Conservation (phyloP, 1,284 basidiomycete species). For the Heterobasidion annosum region DNA sequence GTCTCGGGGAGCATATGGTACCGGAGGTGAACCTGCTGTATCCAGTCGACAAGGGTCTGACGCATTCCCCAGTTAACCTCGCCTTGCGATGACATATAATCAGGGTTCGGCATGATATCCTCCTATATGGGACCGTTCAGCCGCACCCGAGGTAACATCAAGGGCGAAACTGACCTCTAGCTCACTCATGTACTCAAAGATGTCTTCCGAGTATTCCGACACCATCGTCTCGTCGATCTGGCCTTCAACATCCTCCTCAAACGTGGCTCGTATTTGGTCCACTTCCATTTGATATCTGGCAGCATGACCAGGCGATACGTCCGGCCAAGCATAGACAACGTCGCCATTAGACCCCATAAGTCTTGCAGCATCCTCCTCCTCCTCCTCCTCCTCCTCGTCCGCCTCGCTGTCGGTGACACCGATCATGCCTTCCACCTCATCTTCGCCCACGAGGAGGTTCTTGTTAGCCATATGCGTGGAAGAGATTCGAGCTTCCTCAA, state of each 20-base stretch:
- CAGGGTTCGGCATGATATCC: constrained; percentile 83
- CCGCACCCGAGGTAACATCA: neutral
- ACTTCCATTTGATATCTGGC: constrained; percentile 50
- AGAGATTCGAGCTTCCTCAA: constrained; percentile 27
- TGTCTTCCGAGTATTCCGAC: constrained; percentile 95
- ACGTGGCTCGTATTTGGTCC: constrained; percentile 59
- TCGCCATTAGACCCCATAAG: constrained; percentile 7
- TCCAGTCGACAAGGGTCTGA: constrained; percentile 94
- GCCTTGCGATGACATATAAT: constrained; percentile 92
- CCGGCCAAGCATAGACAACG: constrained; percentile 54
- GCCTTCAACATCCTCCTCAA: constrained; percentile 71
- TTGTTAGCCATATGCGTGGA: constrained; percentile 17
- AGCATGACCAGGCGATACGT: constrained; percentile 51
- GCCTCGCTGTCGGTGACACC: constrained; percentile 33
- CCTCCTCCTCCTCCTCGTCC: constrained; percentile 19
- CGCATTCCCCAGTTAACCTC: constrained; percentile 98
- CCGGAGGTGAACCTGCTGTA: constrained; percentile 93
- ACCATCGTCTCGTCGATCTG: constrained; percentile 94
- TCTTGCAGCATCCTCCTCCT: constrained; percentile 7
- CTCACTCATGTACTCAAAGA: constrained; percentile 92
- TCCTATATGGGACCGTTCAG: constrained; percentile 37
- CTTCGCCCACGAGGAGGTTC: constrained; percentile 32
- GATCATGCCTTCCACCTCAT: constrained; percentile 53
- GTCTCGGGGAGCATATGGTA: constrained; percentile 99
- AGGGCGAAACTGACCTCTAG: constrained; percentile 60